phyloP scores from a whole-genome alignment of 2,329 filamentous ascomycete species.

The Sclerotinia sclerotiorum region DNA sequence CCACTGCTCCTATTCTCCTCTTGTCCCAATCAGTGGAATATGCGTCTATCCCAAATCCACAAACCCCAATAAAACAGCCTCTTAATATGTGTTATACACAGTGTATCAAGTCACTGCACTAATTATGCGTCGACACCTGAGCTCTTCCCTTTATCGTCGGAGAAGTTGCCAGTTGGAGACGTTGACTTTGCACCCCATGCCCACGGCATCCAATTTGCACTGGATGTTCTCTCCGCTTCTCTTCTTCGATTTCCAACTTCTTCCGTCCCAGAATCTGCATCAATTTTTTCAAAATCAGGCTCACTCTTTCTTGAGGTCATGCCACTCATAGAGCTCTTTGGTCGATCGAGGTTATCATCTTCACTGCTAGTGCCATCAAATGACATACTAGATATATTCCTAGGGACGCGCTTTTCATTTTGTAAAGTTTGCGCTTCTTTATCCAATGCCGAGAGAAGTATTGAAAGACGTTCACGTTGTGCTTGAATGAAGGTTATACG shows the following conservation, averaged over 20 bases:
- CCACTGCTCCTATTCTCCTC: background rate
- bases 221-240: slow-evolving; percentile 39
- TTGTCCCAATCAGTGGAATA: background rate
- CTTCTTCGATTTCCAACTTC: slow-evolving; percentile 45
- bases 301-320: slow-evolving; percentile 83
- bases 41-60: slow-evolving; percentile 11
- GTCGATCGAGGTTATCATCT: slow-evolving; percentile 35
- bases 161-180: slow-evolving; percentile 25
- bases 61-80: background rate
- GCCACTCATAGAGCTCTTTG: slow-evolving; percentile 45
- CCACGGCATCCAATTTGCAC: slow-evolving; percentile 52
- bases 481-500: slow-evolving; percentile 71
- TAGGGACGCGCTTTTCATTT: slow-evolving; percentile 34
- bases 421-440: slow-evolving; percentile 68
- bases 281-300: slow-evolving; percentile 85
- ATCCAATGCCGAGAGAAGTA: slow-evolving; percentile 75
- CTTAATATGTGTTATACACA: background rate
- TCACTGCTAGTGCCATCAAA: slow-evolving; percentile 39
- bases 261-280: slow-evolving; percentile 67
- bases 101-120: background rate
- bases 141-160: slow-evolving; percentile 28
- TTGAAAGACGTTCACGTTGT: slow-evolving; percentile 74
- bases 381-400: slow-evolving; percentile 32
- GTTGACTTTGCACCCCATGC: slow-evolving; percentile 42
- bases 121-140: slow-evolving; percentile 29